Conservation (phyloP, 2,329 filamentous ascomycete species). For the Penicillium sp. region DNA sequence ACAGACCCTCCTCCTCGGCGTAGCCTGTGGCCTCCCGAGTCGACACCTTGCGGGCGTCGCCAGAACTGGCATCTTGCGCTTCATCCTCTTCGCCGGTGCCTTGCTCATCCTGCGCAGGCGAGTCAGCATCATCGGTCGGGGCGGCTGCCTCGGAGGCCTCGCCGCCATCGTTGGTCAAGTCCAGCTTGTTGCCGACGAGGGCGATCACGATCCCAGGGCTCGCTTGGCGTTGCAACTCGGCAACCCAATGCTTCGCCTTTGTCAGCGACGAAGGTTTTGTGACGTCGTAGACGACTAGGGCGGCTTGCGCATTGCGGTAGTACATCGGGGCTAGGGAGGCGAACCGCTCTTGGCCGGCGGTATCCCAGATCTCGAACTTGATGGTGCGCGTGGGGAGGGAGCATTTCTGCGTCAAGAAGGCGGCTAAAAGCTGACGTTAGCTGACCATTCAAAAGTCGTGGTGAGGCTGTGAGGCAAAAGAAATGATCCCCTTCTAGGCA, state of each 20-base stretch:
- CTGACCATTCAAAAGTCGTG: neutral
- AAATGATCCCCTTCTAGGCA: no score
- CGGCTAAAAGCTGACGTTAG: slow-evolving; percentile 59
- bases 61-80: slow-evolving; percentile 62
- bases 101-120: slow-evolving; percentile 36
- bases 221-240: slow-evolving; percentile 93
- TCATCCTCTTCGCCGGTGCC: slow-evolving; percentile 53
- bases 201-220: slow-evolving; percentile 96
- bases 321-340: slow-evolving; percentile 98
- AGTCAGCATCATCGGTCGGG: slow-evolving; percentile 40
- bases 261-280: slow-evolving; percentile 93
- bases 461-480: no score
- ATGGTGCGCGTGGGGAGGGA: slow-evolving; percentile 83
- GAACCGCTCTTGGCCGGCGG: slow-evolving; percentile 95
- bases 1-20: slow-evolving; percentile 86
- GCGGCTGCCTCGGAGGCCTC: slow-evolving; percentile 45
- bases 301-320: slow-evolving; percentile 97
- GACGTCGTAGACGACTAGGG: slow-evolving; percentile 96
- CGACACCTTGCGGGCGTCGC: slow-evolving; percentile 81
- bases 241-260: slow-evolving; percentile 99
- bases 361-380: slow-evolving; percentile 93
- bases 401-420: slow-evolving; percentile 98
- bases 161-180: slow-evolving; percentile 67
- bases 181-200: slow-evolving; percentile 94
- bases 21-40: slow-evolving; percentile 91